phyloP scores from a whole-genome alignment of 2,329 filamentous ascomycete species.

The Biscogniauxia sp. region DNA sequence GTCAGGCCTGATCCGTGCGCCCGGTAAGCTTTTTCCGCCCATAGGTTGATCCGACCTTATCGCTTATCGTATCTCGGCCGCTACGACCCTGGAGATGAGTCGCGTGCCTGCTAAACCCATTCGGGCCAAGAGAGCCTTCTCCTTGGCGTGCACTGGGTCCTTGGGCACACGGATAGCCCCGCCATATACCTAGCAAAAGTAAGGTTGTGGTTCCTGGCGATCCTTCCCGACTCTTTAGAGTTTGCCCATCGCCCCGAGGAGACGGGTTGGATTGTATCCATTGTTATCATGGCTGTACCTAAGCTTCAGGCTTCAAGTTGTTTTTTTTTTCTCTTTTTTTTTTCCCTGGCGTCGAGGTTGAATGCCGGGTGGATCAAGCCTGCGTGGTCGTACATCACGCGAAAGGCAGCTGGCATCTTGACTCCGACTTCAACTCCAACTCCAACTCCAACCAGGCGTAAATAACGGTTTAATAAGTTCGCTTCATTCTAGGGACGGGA shows the following conservation, averaged over 20 bases:
- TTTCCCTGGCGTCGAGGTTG: no score
- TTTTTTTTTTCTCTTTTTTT: no score
- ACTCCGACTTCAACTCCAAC: neutral
- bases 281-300: no score
- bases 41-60: conserved; percentile 2
- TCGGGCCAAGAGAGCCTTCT: conserved; percentile 1
- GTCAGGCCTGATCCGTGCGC: neutral
- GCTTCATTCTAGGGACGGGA: neutral
- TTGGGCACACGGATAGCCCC: conserved; percentile 4
- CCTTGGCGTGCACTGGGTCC: no score
- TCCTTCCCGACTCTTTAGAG: conserved; percentile 6
- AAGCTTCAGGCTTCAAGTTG: no score
- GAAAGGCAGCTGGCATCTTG: neutral
- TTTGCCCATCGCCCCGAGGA: neutral
- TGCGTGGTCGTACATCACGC: neutral
- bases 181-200: conserved; percentile 1
- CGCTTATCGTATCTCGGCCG: conserved; percentile 1
- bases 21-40: neutral
- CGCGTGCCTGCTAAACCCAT: conserved; percentile 2
- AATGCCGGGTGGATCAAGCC: neutral
- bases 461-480: neutral
- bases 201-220: conserved; percentile 17
- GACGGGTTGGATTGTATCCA: neutral
- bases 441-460: neutral
- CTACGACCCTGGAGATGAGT: neutral